Percentiles rank a stretch among this genome's conserved stretches.
Conservation (phyloP, 805 yeast genomes). For the Lipomyces orientalis region DNA sequence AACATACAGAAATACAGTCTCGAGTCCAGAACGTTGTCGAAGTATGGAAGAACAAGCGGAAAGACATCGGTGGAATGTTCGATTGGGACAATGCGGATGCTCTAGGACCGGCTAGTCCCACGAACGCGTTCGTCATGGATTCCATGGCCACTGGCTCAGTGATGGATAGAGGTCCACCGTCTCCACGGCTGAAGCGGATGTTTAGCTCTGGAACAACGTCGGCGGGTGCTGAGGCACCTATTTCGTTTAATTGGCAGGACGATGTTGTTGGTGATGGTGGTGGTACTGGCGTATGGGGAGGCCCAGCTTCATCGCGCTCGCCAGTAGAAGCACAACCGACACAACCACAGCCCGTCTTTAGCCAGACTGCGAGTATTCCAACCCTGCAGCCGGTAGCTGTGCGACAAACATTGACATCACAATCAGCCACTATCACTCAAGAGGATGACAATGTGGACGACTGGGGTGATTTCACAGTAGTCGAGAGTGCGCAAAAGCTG, state of each 20-base stretch:
- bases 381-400: background rate
- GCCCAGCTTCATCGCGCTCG: background rate
- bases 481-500: background rate
- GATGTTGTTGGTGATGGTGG: background rate
- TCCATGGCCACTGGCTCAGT: constrained; percentile 1
- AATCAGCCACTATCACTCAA: background rate
- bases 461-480: constrained; percentile 20
- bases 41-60: constrained; percentile 18
- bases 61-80: constrained; percentile 12
- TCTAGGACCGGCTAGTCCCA: constrained; percentile 4
- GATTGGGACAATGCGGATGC: constrained; percentile 32
- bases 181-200: background rate
- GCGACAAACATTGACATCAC: background rate
- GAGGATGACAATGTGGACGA: constrained; percentile 11
- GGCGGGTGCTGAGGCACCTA: background rate
- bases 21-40: constrained; percentile 31
- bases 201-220: background rate
- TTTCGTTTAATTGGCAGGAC: constrained; percentile 27
- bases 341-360: background rate
- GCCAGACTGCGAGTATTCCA: background rate
- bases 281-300: background rate
- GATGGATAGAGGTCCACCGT: background rate
- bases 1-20: constrained; percentile 21
- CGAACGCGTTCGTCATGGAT: background rate
- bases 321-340: background rate